Evolutionary conservation across 2,329 filamentous ascomycete genomes (phyloP), one percentile per base, ranked within the genome.

Genomic region (Paecilomyces niveus): DNA sequence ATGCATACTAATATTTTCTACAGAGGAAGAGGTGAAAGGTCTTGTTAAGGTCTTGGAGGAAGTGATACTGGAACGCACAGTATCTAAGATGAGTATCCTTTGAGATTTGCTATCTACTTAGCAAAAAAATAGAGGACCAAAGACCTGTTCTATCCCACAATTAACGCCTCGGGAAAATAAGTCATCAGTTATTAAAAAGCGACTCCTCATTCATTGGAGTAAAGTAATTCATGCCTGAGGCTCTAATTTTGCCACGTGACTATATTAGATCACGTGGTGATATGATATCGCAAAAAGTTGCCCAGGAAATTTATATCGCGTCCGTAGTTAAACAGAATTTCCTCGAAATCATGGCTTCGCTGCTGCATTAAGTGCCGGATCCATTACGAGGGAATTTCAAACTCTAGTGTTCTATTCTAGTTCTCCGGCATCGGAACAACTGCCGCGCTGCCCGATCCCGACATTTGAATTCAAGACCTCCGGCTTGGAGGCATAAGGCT

Each of bases 11-110:
- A 49, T 35, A 1, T 21, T 15, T 21, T 35, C 31, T 52, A 24
- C 55, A 59, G 57, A 62, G 55, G 62, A 64, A 7, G 64, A 66
- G 53, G 56, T 65, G 4, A 60, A 39, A 6, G 57, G 50, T 32
- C 61, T 62, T 31, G 63, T 65, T 1, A 51, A 58, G 33, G 59
- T 61, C 6, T 58, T 66, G 55, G 58, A 61, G 18, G 63, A 59
- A 49, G 58, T 63, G 56, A 65, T 65, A 11, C 15, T 33, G 21
- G 53, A 9, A 26, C 24, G 5, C 5, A 26, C 3, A 26, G 24
- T 5, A 26, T 26, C 24, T 26, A 26, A 26, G 24, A 26, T n/a
- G n/a, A n/a, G n/a, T n/a, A n/a, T n/a, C n/a, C n/a, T n/a, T n/a
- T n/a, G n/a, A n/a, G n/a, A n/a, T n/a, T n/a, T n/a, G n/a, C n/a